A percentile compares a stretch with the other conserved stretches of the same genome.
phyloP scores from a whole-genome alignment of 192 early-diverging fungal species.

The Mortierella hygrophila region DNA sequence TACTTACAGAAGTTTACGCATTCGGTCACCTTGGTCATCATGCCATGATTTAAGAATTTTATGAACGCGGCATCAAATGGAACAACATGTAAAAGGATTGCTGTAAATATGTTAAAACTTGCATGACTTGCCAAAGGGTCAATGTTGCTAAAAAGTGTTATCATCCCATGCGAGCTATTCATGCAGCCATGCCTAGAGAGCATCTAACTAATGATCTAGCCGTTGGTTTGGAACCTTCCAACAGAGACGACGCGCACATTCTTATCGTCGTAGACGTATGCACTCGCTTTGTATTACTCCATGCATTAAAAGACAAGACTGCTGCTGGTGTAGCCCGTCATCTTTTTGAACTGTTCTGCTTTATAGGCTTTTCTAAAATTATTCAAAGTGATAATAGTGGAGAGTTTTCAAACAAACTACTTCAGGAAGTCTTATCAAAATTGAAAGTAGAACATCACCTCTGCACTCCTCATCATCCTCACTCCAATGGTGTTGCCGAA shows the following conservation, averaged over 20 bases:
- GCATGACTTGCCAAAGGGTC: slow-evolving; percentile 20
- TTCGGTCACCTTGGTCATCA: slow-evolving; percentile 28
- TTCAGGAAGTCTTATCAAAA: slow-evolving; percentile 14
- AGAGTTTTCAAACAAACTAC: slow-evolving; percentile 58
- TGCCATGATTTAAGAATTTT: slow-evolving; percentile 17
- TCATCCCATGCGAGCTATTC: slow-evolving; percentile 28
- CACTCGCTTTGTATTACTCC: slow-evolving; percentile 40
- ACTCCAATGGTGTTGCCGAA: slow-evolving; percentile 62
- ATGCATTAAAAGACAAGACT: slow-evolving; percentile 24
- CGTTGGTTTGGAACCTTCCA: background rate
- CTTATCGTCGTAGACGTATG: slow-evolving; percentile 54
- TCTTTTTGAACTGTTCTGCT: slow-evolving; percentile 35
- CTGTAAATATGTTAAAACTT: slow-evolving; percentile 9
- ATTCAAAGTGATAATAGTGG: slow-evolving; percentile 56
- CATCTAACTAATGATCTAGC: slow-evolving; percentile 43
- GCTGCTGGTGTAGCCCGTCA: background rate
- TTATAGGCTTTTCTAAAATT: slow-evolving; percentile 40
- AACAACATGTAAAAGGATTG: slow-evolving; percentile 10
- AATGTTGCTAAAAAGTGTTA: slow-evolving; percentile 41
- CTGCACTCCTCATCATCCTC: slow-evolving; percentile 56
- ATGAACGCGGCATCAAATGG: slow-evolving; percentile 38
- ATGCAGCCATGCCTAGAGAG: slow-evolving; percentile 35
- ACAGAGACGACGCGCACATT: background rate
- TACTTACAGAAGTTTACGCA: slow-evolving; percentile 13
- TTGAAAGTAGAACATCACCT: slow-evolving; percentile 47